Evolutionary conservation across 345 rosid genomes (phyloP), one percentile per base, ranked within the genome.

Genomic region (Anacardium occidentale): DNA sequence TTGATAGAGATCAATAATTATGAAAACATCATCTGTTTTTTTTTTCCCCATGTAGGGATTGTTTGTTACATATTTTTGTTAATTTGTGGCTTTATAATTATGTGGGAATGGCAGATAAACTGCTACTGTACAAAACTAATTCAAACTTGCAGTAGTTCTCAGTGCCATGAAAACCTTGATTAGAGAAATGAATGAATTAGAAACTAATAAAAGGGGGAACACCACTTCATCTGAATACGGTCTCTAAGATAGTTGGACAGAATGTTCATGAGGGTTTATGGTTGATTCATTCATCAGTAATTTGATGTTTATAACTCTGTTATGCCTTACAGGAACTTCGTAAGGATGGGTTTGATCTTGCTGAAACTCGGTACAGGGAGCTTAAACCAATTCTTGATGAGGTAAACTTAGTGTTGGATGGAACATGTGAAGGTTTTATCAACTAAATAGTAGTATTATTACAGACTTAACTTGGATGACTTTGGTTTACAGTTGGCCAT

Each of bases 271-370:
- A 2, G n/a, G 52, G 4, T 48, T 13, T 50, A 50, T 50, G 53
- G 53, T 13, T 50, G 53, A n/a, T 13, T 50, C 18, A 47, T 47
- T 47, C 51, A 47, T 47, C 51, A 47, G 18, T 50, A 50, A 18
- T 13, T 47, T 50, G 17, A 48, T 12, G 12, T 20, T 51, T 66
- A 5, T 45, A 44, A 34, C n/a, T n/a, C n/a, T n/a, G n/a, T n/a
- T n/a, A n/a, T n/a, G n/a, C n/a, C n/a, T n/a, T 42, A 53, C 86
- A 94, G 97, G 98, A 94, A 84, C 90, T 92, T 68, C 91, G 97
- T 5, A 94, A 85, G 78, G 98, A 94, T 81, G 98, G 97, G 47
- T 94, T 94, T 77, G 97, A 92, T 80, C 97, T 94, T 17, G 97
- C 98, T 22, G 90, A 92, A 70, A 83, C 85, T 76, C 89, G 97